Percentiles rank a stretch among this genome's conserved stretches.
phyloP scores from a whole-genome alignment of 176 grass and related monocot species.

The Musa troglodytarum region DNA sequence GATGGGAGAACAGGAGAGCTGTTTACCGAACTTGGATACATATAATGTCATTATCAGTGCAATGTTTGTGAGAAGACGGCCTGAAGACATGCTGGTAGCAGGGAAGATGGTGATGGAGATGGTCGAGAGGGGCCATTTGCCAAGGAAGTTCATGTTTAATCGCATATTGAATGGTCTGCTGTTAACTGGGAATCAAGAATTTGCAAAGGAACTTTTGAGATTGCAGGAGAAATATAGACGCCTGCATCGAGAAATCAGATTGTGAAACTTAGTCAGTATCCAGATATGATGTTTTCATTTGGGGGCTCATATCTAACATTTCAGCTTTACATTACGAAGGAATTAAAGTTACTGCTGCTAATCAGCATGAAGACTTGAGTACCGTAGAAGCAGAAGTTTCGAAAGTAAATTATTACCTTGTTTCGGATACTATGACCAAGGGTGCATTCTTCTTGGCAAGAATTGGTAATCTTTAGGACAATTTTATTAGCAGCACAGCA shows the following conservation, averaged over 20 bases:
- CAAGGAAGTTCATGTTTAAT: constrained; percentile 90
- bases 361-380: too few species aligned
- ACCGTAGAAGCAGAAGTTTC: too few species aligned
- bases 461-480: too few species aligned
- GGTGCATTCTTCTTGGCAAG: too few species aligned
- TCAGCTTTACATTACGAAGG: too few species aligned
- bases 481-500: too few species aligned
- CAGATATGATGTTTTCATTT: background rate
- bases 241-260: constrained; percentile 47
- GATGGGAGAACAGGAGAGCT: constrained; percentile 50
- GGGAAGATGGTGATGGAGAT: constrained; percentile 81
- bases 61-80: constrained; percentile 83
- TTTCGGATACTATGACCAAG: too few species aligned
- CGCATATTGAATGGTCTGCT: constrained; percentile 73
- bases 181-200: constrained; percentile 72
- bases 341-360: too few species aligned
- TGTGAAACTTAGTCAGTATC: constrained; percentile 21
- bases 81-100: constrained; percentile 58
- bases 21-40: constrained; percentile 79
- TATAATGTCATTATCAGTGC: constrained; percentile 86
- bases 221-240: constrained; percentile 69
- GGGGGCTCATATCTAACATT: too few species aligned
- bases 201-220: constrained; percentile 59
- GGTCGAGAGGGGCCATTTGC: constrained; percentile 78
- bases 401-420: too few species aligned